Conservation (phyloP, 1,284 basidiomycete genomes). For the Papiliotrema terrestris region DNA sequence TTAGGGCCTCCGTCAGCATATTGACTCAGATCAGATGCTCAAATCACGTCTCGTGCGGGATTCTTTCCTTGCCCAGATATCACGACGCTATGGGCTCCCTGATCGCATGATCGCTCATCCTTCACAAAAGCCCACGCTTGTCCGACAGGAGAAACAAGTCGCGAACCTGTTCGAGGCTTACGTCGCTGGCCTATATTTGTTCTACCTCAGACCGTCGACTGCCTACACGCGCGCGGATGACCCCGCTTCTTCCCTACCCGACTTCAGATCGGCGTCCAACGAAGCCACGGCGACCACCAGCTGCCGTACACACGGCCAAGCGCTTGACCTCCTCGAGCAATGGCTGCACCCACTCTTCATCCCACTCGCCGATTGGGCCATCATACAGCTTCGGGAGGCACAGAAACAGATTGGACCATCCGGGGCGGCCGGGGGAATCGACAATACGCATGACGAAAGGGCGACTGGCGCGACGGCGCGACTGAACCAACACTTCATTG, state of each 20-base stretch:
- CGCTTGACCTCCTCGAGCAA: conserved; percentile 24
- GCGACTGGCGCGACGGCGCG: conserved; percentile 18
- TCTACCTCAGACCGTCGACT: conserved; percentile 12
- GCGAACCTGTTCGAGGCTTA: conserved; percentile 42
- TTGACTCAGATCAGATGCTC: conserved; percentile 19
- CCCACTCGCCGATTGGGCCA: conserved; percentile 27
- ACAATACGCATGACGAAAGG: conserved; percentile 5
- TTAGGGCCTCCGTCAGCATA: no score
- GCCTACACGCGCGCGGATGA: neutral
- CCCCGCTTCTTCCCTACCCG: neutral
- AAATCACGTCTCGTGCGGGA: conserved; percentile 35
- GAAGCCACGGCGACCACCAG: neutral
- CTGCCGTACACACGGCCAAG: conserved; percentile 23
- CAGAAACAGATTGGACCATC: conserved; percentile 3
- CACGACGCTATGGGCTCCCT: conserved; percentile 22
- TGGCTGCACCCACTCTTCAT: conserved; percentile 40
- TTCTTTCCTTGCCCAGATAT: conserved; percentile 29
- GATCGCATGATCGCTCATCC: conserved; percentile 21
- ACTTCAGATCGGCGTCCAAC: neutral
- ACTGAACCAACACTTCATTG: conserved; percentile 25
- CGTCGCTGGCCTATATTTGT: conserved; percentile 36
- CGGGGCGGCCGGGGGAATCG: neutral
- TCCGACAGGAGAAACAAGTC: conserved; percentile 17
- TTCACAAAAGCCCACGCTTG: conserved; percentile 10
- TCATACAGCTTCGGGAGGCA: conserved; percentile 19